Percentiles rank a stretch among this genome's conserved stretches.
These are phyloP conservation scores for Primulina tabacum DNA, from an alignment of 257 asterid genomes.

Conservation along the genomic window DNA sequence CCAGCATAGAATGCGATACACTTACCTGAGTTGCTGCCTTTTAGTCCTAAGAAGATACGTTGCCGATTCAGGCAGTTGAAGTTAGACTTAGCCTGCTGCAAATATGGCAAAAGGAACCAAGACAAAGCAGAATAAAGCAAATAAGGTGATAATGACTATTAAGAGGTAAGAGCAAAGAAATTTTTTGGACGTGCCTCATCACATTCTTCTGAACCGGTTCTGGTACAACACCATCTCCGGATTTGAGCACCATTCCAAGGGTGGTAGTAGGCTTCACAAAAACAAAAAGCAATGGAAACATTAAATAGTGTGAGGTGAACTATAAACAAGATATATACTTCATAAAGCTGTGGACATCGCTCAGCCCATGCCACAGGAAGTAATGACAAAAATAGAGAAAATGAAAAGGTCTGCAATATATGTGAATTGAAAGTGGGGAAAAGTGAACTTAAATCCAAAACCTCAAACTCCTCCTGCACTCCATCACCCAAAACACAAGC, in stretches of 20 bases:
- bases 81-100: conserved; percentile 53
- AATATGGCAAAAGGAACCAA: conserved; percentile 32
- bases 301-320: background rate
- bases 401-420: conserved; percentile 1
- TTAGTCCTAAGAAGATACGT: conserved; percentile 2
- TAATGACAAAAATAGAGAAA: background rate
- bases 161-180: conserved; percentile 27
- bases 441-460: conserved; percentile 53
- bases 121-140: conserved; percentile 43
- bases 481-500: conserved; percentile 48
- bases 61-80: conserved; percentile 43
- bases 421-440: conserved; percentile 20
- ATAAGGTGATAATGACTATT: conserved; percentile 17
- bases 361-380: background rate
- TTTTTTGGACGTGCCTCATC: conserved; percentile 59
- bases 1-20: background rate
- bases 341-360: background rate
- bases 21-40: background rate
- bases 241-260: conserved; percentile 49
- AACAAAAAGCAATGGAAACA: conserved; percentile 28
- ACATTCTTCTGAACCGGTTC: conserved; percentile 70
- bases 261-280: conserved; percentile 75
- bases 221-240: conserved; percentile 64
- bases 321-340: background rate
- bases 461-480: conserved; percentile 65